Evolutionary conservation across 768 basidiomycete genomes (phyloP).

Genomic region (Phaffia australis): DNA sequence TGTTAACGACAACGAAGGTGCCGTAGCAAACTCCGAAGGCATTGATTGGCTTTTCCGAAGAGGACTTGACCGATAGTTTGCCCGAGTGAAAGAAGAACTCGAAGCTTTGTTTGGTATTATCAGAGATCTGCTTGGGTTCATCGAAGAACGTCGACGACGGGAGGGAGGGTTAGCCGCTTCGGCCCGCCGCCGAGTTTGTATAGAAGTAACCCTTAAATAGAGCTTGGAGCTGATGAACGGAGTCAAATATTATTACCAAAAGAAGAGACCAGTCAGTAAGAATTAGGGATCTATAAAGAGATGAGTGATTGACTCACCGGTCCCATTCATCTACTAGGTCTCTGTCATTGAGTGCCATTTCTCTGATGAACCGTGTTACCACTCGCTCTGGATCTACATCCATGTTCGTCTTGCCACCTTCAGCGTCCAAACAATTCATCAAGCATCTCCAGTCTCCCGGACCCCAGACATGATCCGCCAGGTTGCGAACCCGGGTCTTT

Average conservation of each 20-base stretch:
- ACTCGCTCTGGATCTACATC: not conserved
- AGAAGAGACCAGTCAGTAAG: not conserved
- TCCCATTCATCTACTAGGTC: conserved; percentile 17
- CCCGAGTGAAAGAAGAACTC: not conserved
- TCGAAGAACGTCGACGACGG: conserved; percentile 13
- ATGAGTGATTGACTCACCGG: not conserved
- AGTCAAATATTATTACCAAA: not conserved
- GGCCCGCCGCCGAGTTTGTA: conserved; percentile 9
- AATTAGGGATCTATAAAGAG: not conserved
- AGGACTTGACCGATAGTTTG: not conserved
- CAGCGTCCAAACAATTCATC: conserved; percentile 16
- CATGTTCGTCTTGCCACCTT: not conserved
- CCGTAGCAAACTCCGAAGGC: not conserved
- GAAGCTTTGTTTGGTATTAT: conserved; percentile 12
- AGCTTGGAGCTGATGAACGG: conserved; percentile 12
- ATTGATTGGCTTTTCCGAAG: not conserved
- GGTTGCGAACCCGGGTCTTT: not conserved
- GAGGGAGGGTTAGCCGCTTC: not conserved
- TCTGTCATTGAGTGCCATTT: not conserved
- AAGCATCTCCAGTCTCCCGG: conserved; percentile 16
- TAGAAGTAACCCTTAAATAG: conserved; percentile 8
- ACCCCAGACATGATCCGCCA: conserved; percentile 10
- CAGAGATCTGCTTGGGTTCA: conserved; percentile 12
- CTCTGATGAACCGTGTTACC: not conserved
- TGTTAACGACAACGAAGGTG: not conserved